Percentiles rank a stretch among this genome's conserved stretches.
Evolutionary conservation across 495 filamentous ascomycete species (phyloP).

Genomic region (Aspergillus affinis): DNA sequence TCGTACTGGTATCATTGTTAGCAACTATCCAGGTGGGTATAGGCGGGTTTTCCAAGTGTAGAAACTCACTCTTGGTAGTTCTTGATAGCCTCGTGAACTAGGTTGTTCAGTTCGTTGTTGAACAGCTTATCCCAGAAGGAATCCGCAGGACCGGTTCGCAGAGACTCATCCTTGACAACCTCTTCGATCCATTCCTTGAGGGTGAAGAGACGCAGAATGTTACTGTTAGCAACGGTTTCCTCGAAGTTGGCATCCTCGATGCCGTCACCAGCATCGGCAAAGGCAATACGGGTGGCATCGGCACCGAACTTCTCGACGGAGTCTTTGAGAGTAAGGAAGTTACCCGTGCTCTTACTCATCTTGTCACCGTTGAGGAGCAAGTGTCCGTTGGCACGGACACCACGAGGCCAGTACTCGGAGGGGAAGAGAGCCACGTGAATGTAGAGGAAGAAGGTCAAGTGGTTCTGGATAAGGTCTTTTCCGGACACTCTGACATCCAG

Average conservation of each 20-base stretch:
- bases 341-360: slow-evolving; percentile 94
- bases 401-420: slow-evolving; percentile 79
- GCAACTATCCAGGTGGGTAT: slow-evolving; percentile 7
- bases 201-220: slow-evolving; percentile 80
- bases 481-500: slow-evolving; percentile 81
- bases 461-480: slow-evolving; percentile 85
- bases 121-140: slow-evolving; percentile 87
- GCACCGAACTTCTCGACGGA: slow-evolving; percentile 90
- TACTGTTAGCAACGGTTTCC: slow-evolving; percentile 87
- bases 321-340: slow-evolving; percentile 90
- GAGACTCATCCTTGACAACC: slow-evolving; percentile 64
- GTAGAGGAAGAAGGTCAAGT: slow-evolving; percentile 96
- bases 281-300: slow-evolving; percentile 85
- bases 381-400: slow-evolving; percentile 86
- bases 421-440: slow-evolving; percentile 89
- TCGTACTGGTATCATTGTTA: slow-evolving; percentile 51
- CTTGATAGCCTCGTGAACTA: slow-evolving; percentile 69
- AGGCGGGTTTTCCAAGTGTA: neutral
- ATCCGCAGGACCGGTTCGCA: slow-evolving; percentile 72
- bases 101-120: slow-evolving; percentile 87
- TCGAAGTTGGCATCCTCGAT: slow-evolving; percentile 98
- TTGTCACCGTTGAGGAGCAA: slow-evolving; percentile 93
- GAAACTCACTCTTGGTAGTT: slow-evolving; percentile 68
- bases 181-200: slow-evolving; percentile 94
- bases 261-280: slow-evolving; percentile 93